Conservation (phyloP, 2,329 filamentous ascomycete species). For the Claviceps purpurea region DNA sequence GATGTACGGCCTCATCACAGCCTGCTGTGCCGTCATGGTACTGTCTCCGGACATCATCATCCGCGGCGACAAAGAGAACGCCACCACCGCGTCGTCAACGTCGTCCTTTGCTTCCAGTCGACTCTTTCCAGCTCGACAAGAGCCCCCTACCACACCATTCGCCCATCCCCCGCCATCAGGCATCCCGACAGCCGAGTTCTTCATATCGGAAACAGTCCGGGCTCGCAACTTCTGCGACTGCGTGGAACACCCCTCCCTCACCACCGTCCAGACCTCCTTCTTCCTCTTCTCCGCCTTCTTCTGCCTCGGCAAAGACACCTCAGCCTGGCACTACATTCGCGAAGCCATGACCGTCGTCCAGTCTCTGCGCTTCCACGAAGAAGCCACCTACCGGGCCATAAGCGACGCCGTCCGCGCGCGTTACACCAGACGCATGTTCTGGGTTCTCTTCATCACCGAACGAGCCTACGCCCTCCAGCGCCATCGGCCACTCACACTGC, state of each 20-base stretch:
- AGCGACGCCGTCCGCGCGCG: slow-evolving; percentile 3
- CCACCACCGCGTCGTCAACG: not conserved
- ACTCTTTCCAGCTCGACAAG: not conserved
- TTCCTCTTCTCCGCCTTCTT: slow-evolving; percentile 19
- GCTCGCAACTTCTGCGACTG: slow-evolving; percentile 13
- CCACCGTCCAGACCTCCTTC: slow-evolving; percentile 18
- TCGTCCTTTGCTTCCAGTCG: not conserved
- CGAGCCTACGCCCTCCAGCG: slow-evolving; percentile 19
- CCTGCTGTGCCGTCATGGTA: slow-evolving; percentile 17
- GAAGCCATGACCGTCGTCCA: slow-evolving; percentile 18
- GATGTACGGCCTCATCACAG: slow-evolving; percentile 14
- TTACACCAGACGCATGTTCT: slow-evolving; percentile 15
- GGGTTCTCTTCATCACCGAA: slow-evolving; percentile 21
- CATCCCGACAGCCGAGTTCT: slow-evolving; percentile 9
- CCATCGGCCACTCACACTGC: slow-evolving; percentile 16
- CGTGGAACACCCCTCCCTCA: slow-evolving; percentile 15
- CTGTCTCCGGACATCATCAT: slow-evolving; percentile 15
- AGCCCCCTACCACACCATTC: not conserved
- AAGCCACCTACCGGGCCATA: slow-evolving; percentile 10
- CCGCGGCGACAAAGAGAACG: not conserved
- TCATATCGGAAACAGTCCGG: slow-evolving; percentile 16
- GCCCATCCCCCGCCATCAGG: not conserved
- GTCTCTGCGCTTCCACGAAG: slow-evolving; percentile 16
- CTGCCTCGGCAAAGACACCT: slow-evolving; percentile 18
- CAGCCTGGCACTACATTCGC: slow-evolving; percentile 19